phyloP scores from a whole-genome alignment of 1,139 yeast species.

The Pneumocystis sp. region DNA sequence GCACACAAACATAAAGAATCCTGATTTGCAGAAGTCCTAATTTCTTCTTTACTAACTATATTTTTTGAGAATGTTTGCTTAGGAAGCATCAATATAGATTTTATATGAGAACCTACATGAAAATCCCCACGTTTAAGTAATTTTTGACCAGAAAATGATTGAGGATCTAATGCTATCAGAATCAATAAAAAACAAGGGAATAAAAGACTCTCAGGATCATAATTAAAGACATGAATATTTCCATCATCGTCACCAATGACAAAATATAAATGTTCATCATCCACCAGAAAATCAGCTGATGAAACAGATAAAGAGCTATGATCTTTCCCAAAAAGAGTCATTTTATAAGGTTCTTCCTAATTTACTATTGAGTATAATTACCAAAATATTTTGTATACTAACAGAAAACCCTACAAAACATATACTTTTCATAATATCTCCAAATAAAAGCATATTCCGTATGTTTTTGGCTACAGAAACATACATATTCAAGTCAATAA shows the following conservation, averaged over 20 bases:
- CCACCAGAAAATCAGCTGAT: constrained; percentile 54
- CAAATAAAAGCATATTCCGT: constrained; percentile 62
- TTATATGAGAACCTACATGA: constrained; percentile 48
- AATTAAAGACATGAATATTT: constrained; percentile 61
- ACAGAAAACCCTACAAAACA: constrained; percentile 73
- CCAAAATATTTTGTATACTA: background rate
- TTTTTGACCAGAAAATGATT: constrained; percentile 65
- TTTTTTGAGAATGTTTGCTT: constrained; percentile 15
- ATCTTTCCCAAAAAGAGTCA: constrained; percentile 69
- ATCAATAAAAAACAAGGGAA: background rate
- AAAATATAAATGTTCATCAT: constrained; percentile 52
- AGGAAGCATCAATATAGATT: constrained; percentile 45
- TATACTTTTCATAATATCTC: constrained; percentile 68
- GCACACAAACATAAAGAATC: constrained; percentile 39
- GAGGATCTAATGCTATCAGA: constrained; percentile 40
- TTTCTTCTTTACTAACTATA: constrained; percentile 9
- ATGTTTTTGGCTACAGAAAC: constrained; percentile 68
- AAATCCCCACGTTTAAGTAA: constrained; percentile 58
- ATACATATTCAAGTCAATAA: constrained; percentile 68
- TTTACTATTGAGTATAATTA: background rate
- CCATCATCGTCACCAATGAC: constrained; percentile 57
- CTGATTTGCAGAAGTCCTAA: background rate
- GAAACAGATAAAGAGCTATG: constrained; percentile 44
- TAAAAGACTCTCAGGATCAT: constrained; percentile 53
- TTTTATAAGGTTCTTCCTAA: constrained; percentile 67